Evolutionary conservation across 768 basidiomycete species (phyloP).

Genomic region (Tulasnella calospora): DNA sequence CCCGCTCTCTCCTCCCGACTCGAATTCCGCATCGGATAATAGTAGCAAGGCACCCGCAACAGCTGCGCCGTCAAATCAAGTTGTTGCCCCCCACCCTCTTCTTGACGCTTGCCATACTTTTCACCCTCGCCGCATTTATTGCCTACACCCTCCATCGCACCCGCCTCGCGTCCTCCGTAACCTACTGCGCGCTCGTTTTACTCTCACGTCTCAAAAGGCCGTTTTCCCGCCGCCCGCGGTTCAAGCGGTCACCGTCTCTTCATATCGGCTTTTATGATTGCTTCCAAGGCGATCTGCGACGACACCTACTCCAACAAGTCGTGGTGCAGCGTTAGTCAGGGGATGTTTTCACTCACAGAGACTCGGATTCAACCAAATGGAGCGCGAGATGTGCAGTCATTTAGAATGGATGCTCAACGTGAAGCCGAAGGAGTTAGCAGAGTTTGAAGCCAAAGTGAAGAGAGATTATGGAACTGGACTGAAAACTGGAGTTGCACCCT

Average conservation of each 20-base stretch:
- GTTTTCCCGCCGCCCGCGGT: constrained; percentile 84
- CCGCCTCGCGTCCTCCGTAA: constrained; percentile 62
- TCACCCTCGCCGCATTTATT: constrained; percentile 77
- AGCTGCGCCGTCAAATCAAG: constrained; percentile 51
- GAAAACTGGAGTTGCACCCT: constrained; percentile 5
- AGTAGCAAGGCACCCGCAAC: background rate
- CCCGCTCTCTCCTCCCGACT: background rate
- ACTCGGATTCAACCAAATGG: constrained; percentile 99
- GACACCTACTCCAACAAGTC: constrained; percentile 92
- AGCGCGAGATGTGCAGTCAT: constrained; percentile 88
- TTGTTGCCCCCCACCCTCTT: constrained; percentile 45
- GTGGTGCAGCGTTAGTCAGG: constrained; percentile 86
- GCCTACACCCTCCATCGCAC: constrained; percentile 85
- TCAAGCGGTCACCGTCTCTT: constrained; percentile 87
- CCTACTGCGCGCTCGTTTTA: constrained; percentile 61
- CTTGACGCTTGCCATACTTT: constrained; percentile 86
- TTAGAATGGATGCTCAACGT: constrained; percentile 68
- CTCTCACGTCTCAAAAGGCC: constrained; percentile 82
- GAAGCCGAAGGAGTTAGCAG: constrained; percentile 36
- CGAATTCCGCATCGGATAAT: background rate
- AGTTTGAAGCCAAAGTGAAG: constrained; percentile 38
- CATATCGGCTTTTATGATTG: constrained; percentile 90
- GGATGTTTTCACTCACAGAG: constrained; percentile 77
- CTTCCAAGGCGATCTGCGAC: constrained; percentile 85
- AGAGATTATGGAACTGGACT: constrained; percentile 34